These are phyloP conservation scores for Tylopilus felleus DNA, from an alignment of 768 basidiomycete species.

Conservation along the genomic window DNA sequence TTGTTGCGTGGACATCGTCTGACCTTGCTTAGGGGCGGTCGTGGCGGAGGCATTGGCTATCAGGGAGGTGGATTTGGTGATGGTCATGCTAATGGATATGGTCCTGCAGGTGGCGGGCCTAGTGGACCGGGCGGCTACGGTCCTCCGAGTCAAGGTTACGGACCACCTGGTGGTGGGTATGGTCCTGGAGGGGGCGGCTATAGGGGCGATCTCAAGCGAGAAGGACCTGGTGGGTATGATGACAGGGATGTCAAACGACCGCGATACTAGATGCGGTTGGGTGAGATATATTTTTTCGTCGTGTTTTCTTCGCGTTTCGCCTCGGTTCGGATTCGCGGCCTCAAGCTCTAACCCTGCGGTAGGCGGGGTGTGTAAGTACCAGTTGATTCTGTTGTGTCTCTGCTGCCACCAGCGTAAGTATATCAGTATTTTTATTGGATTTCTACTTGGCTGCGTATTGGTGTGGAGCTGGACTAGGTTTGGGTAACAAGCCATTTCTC, in stretches of 20 bases:
- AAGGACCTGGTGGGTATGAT: constrained; percentile 72
- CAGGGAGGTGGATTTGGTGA: constrained; percentile 59
- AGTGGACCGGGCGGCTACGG: constrained; percentile 45
- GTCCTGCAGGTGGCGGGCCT: constrained; percentile 44
- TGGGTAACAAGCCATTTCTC: not conserved
- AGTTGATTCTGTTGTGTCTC: constrained; percentile 25
- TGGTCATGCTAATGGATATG: constrained; percentile 50
- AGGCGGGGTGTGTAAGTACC: constrained; percentile 37
- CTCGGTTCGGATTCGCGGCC: constrained; percentile 20
- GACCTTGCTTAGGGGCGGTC: constrained; percentile 46
- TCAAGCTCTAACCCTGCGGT: constrained; percentile 28
- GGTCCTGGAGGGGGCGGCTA: constrained; percentile 53
- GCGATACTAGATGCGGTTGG: constrained; percentile 59
- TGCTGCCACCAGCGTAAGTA: constrained; percentile 33
- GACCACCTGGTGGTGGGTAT: constrained; percentile 44
- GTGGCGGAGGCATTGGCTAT: constrained; percentile 72
- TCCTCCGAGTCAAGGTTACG: constrained; percentile 36
- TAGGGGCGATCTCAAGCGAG: constrained; percentile 74
- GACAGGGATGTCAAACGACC: constrained; percentile 81
- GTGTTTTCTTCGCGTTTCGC: constrained; percentile 23
- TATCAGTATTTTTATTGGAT: constrained; percentile 32
- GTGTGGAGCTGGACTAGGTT: constrained; percentile 5
- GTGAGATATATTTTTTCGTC: constrained; percentile 31
- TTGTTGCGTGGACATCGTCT: constrained; percentile 10
- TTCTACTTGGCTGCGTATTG: constrained; percentile 4